A percentile compares a stretch with the other conserved stretches of the same genome.
Evolutionary conservation across 192 early-diverging fungal species (phyloP).

Genomic region (Radiomyces spectabilis): DNA sequence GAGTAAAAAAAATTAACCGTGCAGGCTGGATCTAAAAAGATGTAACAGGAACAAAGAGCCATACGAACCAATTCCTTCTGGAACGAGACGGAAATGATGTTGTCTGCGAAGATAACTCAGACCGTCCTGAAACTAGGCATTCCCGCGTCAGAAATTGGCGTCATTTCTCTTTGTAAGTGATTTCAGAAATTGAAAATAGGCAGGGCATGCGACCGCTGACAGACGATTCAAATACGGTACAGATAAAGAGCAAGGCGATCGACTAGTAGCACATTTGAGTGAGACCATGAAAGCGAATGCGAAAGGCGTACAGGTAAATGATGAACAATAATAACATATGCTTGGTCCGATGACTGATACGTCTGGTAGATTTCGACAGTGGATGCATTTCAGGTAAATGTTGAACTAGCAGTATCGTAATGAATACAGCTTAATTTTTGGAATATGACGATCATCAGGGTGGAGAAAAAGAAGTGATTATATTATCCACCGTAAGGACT

Average conservation of each 20-base stretch:
- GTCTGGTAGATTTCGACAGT: conserved; percentile 50
- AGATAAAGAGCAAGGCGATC: conserved; percentile 60
- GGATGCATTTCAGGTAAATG: conserved; percentile 58
- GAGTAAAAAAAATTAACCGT: background rate
- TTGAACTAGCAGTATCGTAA: background rate
- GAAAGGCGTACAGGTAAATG: conserved; percentile 26
- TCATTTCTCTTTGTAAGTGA: conserved; percentile 62
- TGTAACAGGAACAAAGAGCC: conserved; percentile 31
- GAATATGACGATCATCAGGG: conserved; percentile 31
- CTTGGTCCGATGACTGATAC: background rate
- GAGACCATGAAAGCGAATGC: conserved; percentile 6
- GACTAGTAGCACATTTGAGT: conserved; percentile 24
- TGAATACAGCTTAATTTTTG: background rate
- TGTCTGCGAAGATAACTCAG: conserved; percentile 35
- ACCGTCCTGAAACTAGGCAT: conserved; percentile 36
- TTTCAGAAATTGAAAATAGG: background rate
- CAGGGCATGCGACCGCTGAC: background rate
- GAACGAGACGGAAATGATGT: conserved; percentile 44
- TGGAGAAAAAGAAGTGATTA: conserved; percentile 69
- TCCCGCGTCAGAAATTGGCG: conserved; percentile 44
- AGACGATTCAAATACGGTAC: background rate
- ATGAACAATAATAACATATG: background rate
- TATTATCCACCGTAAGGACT: conserved; percentile 60
- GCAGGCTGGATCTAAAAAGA: background rate
- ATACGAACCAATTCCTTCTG: conserved; percentile 40